Base-by-base conservation (phyloP, 805 yeast genomes). In the Zygosaccharomyces siamensis region DNA sequence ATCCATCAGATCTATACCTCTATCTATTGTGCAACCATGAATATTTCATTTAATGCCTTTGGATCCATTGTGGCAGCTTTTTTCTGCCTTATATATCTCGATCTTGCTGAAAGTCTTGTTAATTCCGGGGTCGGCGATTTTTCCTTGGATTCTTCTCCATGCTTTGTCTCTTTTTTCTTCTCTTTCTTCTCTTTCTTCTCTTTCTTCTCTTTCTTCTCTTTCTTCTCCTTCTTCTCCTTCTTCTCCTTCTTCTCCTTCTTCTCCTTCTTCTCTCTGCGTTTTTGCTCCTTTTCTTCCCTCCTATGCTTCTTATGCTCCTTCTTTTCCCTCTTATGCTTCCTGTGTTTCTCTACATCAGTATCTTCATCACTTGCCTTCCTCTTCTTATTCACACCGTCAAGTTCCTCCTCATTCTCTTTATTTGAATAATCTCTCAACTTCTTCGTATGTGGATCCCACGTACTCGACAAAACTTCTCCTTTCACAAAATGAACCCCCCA, bases 51-150 rank as follows among this genome's bases (percentile, higher is more conserved):
- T 53, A 92, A 75, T 11, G 96, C 89, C 65, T 88, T 83, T 2
- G 85, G 77, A 64, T 92, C 98, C 82, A 85, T 79, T 0, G 90
- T 89, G 1, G 97, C 92, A 8, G 95, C 93, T 59, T 93, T 78
- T 65, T 92, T 92, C 66, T 89, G 96, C 56, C 77, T 84, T 47
- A 92, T 90, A 84, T 89, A 90, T 66, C 80, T 84, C 20, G 95
- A 83, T 65, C 98, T 79, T 3, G 86, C 86, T 1, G 95, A 83
- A 43, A 81, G 64, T 60, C 86, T 74, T n/a, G 84, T 76, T 10
- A 77, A 57, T 1, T 77, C 69, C 5, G 73, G 67, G 7, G 51
- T 52, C 11, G 62, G 60, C 56, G 49, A 64, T 37, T 41, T 56
- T 56, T 45, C 59, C 57, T 49, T 63, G 49, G 50, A 59, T 50